Conservation (phyloP, 495 filamentous ascomycete species). For the Astrocystis sublimbata region DNA sequence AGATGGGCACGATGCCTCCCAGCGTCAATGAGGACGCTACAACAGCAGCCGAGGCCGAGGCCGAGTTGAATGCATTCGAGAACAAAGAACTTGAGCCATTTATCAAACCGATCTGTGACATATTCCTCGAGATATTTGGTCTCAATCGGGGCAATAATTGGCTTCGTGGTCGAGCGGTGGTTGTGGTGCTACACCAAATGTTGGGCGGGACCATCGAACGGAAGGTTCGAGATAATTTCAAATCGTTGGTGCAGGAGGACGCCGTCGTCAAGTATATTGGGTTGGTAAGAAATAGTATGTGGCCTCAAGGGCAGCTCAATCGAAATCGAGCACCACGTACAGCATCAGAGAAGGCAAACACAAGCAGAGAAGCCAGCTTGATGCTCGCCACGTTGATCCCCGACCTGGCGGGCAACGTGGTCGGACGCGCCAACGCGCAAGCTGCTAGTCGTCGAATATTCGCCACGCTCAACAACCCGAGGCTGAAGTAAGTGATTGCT, state of each 20-base stretch:
- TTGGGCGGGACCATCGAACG: conserved; percentile 95
- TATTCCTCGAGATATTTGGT: conserved; percentile 95
- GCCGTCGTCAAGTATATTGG: conserved; percentile 72
- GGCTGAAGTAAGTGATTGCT: conserved; percentile 62
- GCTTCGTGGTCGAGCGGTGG: conserved; percentile 91
- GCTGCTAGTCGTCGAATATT: conserved; percentile 77
- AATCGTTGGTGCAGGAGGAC: conserved; percentile 70
- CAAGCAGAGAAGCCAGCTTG: conserved; percentile 70
- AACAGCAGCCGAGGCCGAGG: conserved; percentile 85
- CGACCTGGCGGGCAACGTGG: conserved; percentile 80
- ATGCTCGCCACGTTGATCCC: conserved; percentile 81
- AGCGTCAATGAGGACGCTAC: conserved; percentile 52
- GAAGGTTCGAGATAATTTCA: conserved; percentile 81
- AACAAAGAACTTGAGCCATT: conserved; percentile 88
- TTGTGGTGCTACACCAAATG: conserved; percentile 81
- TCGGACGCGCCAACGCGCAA: conserved; percentile 81
- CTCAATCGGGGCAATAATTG: conserved; percentile 91
- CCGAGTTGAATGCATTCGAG: conserved; percentile 92
- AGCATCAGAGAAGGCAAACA: conserved; percentile 65
- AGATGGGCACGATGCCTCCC: conserved; percentile 60
- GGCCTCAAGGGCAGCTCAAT: conserved; percentile 67
- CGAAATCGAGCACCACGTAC: conserved; percentile 59
- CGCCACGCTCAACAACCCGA: conserved; percentile 77
- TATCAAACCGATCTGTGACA: conserved; percentile 96
- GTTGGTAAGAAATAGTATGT: conserved; percentile 71